Percentiles rank a stretch among this genome's conserved stretches.
Evolutionary conservation across 345 rosid genomes (phyloP).

Genomic region (Brassica cretica): DNA sequence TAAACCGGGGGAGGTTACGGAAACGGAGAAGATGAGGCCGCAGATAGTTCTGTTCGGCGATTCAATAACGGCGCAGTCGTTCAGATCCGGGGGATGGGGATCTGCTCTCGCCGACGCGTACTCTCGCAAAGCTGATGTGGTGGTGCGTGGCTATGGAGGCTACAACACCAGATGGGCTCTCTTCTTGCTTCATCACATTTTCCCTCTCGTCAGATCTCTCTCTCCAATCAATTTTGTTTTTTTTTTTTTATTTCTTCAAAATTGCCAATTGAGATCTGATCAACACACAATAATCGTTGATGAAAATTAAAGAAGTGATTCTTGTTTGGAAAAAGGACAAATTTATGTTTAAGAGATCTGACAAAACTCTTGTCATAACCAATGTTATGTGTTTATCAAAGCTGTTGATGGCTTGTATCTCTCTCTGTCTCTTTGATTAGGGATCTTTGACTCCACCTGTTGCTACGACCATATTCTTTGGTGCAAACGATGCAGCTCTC

Average conservation of each 20-base stretch:
- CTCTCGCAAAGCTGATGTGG: slow-evolving; percentile 86
- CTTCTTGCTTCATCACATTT: slow-evolving; percentile 15
- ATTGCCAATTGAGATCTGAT: not conserved
- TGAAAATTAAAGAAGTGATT: not conserved
- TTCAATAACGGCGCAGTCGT: slow-evolving; percentile 80
- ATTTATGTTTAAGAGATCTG: not conserved
- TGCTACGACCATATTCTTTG: slow-evolving; percentile 82
- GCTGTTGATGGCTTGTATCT: not conserved
- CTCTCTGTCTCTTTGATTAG: slow-evolving; percentile 38
- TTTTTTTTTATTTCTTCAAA: not conserved
- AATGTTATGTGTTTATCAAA: not conserved
- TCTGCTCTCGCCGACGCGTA: slow-evolving; percentile 73
- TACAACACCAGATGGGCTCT: slow-evolving; percentile 60
- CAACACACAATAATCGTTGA: not conserved
- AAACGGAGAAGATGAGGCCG: slow-evolving; percentile 46
- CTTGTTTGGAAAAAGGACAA: not conserved
- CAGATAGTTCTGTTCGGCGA: slow-evolving; percentile 84
- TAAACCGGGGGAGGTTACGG: slow-evolving; percentile 1
- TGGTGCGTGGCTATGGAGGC: slow-evolving; percentile 93
- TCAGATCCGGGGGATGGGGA: slow-evolving; percentile 87
- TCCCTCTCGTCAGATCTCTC: slow-evolving; percentile 9
- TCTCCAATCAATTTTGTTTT: not conserved
- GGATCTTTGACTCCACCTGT: slow-evolving; percentile 54
- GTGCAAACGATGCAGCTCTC: slow-evolving; percentile 95
- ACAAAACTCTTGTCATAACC: not conserved